phyloP scores from a whole-genome alignment of 2,329 filamentous ascomycete genomes.

The Annulohypoxylon truncatum region DNA sequence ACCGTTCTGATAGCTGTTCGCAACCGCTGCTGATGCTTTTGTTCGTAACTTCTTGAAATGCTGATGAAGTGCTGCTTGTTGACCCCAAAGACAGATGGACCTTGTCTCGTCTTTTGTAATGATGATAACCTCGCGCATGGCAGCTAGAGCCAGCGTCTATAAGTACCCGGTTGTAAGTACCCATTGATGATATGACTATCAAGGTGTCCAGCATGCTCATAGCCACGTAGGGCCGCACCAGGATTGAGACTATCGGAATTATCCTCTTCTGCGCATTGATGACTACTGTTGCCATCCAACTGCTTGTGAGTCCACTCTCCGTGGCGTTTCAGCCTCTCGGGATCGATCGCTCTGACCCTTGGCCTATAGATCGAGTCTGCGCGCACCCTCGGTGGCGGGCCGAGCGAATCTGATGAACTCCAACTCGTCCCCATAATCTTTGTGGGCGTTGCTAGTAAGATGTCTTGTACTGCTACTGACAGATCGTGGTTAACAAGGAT shows the following conservation, averaged over 20 bases:
- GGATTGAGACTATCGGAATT: conserved; percentile 73
- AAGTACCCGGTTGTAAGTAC: conserved; percentile 68
- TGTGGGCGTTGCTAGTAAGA: conserved; percentile 64
- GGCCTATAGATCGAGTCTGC: conserved; percentile 63
- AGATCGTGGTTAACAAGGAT: conserved; percentile 29
- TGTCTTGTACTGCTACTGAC: neutral
- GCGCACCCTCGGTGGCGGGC: conserved; percentile 60
- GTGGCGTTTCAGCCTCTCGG: conserved; percentile 25
- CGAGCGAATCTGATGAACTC: conserved; percentile 56
- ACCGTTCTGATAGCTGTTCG: conserved; percentile 61
- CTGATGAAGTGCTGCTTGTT: conserved; percentile 37
- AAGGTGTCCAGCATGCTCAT: conserved; percentile 22
- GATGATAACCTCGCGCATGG: conserved; percentile 69
- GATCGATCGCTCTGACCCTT: conserved; percentile 37
- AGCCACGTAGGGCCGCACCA: conserved; percentile 61
- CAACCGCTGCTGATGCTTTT: conserved; percentile 74
- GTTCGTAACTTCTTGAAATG: conserved; percentile 50
- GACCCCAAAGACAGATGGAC: conserved; percentile 61
- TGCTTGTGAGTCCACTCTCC: conserved; percentile 60
- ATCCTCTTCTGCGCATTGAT: conserved; percentile 75
- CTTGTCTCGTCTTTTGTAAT: conserved; percentile 73
- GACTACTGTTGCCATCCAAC: conserved; percentile 73
- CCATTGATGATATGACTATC: conserved; percentile 19
- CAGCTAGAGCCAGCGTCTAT: conserved; percentile 69
- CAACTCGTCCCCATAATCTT: conserved; percentile 67